These are phyloP conservation scores for Penicillium verrucosum DNA, from an alignment of 2,329 filamentous ascomycete species.

Conservation along the genomic window DNA sequence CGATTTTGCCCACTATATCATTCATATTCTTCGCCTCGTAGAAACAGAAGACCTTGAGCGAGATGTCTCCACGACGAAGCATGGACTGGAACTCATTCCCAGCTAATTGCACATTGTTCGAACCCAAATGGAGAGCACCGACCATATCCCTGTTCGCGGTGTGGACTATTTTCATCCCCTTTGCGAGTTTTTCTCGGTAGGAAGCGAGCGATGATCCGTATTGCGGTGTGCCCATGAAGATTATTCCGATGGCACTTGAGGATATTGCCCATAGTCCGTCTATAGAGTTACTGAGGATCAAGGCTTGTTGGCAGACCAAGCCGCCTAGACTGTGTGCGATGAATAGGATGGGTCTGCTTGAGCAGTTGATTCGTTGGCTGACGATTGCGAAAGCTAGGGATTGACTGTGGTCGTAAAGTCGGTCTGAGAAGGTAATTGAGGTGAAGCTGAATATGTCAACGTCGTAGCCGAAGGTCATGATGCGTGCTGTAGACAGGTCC, in stretches of 20 bases:
- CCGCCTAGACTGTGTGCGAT: constrained; percentile 31
- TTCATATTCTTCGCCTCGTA: constrained; percentile 8
- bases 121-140: background rate
- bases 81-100: constrained; percentile 8
- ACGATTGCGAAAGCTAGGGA: constrained; percentile 6
- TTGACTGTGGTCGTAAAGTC: background rate
- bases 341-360: constrained; percentile 19
- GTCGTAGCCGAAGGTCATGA: constrained; percentile 9
- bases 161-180: background rate
- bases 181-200: constrained; percentile 4
- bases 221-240: constrained; percentile 41
- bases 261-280: constrained; percentile 9
- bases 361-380: background rate
- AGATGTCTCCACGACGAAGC: constrained; percentile 3
- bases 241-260: constrained; percentile 27
- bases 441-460: background rate
- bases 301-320: constrained; percentile 22
- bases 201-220: constrained; percentile 22
- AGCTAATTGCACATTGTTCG: constrained; percentile 1
- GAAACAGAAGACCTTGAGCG: constrained; percentile 10
- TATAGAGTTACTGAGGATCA: constrained; percentile 6
- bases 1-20: constrained; percentile 10
- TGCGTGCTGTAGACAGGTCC: constrained; percentile 1
- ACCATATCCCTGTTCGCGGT: constrained; percentile 2
- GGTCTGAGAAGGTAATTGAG: background rate